These are phyloP conservation scores for Cladophialophora chaetospira DNA, from an alignment of 2,329 filamentous ascomycete species.

Conservation along the genomic window DNA sequence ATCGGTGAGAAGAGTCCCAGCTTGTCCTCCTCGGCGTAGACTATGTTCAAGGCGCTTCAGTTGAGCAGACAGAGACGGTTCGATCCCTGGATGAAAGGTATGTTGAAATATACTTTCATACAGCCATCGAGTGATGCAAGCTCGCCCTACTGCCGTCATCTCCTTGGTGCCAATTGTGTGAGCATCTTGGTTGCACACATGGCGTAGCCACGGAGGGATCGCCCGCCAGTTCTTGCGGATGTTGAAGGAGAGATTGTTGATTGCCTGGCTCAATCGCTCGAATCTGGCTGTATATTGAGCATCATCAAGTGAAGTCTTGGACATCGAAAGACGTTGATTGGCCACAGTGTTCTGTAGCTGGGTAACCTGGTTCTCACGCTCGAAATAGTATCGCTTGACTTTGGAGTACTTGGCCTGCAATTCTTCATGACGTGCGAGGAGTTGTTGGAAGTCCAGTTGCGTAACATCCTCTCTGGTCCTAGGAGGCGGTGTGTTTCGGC, in stretches of 20 bases:
- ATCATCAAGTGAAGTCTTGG: constrained; percentile 90
- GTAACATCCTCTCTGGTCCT: constrained; percentile 44
- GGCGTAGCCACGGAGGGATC: constrained; percentile 77
- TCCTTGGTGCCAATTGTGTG: constrained; percentile 88
- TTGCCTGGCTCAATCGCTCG: constrained; percentile 85
- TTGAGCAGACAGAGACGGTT: constrained; percentile 71
- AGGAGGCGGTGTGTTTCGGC: constrained; percentile 52
- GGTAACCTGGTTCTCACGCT: constrained; percentile 85
- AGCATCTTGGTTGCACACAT: constrained; percentile 80
- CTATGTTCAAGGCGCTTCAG: constrained; percentile 87
- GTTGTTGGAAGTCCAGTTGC: constrained; percentile 48
- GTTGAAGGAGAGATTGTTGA: constrained; percentile 92
- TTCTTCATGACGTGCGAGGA: constrained; percentile 48
- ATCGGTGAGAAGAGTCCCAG: constrained; percentile 24
- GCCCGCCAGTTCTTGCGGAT: constrained; percentile 91
- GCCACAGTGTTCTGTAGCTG: constrained; percentile 96
- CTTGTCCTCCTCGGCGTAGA: constrained; percentile 61
- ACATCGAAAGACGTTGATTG: constrained; percentile 91
- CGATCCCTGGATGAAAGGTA: constrained; percentile 88
- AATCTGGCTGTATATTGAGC: constrained; percentile 90
- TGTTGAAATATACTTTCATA: constrained; percentile 88
- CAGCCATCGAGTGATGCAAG: constrained; percentile 85
- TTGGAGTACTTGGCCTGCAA: constrained; percentile 89
- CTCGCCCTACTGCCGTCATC: constrained; percentile 93
- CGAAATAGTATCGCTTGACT: constrained; percentile 96